Base-by-base conservation (phyloP, 2,329 filamentous ascomycete genomes). In the Purpureocillium lavendulum region DNA sequence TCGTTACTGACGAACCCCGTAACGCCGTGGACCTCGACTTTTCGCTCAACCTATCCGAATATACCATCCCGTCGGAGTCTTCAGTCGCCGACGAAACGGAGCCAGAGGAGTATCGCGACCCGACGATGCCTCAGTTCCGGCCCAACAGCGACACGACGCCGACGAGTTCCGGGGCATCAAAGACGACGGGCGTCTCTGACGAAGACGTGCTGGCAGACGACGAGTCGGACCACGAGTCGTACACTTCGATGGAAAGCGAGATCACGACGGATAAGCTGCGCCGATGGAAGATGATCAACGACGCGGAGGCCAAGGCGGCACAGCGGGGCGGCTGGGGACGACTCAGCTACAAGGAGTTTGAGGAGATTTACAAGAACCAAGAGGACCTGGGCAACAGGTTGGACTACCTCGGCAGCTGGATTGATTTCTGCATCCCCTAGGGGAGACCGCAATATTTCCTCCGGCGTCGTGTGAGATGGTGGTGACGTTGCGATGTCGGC, bases 331-430 rank as follows among this genome's bases (percentile, higher is more conserved):
- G 88, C 1, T 84, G 80, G 62, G 90, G 87, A 1, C 77, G 80
- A 53, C 66, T 97, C 35, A 84, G 65, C 54, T 89, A 82, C 48
- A 71, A 75, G 1, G 92, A 97, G 60, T 94, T 97, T 60, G 80
- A 86, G 52, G 66, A 67, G 30, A 80, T 82, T 36, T 87, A 92
- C 65, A 77, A 79, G 49, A 70, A 70, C n/a, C 73, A 80, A 46
- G 75, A 81, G 48, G 76, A 77, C 17, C 64, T 67, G 21, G 73
- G 71, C 12, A 77, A 79, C 54, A 66, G 82, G 39, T 70, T 89
- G 45, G 84, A 86, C 49, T 90, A 95, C 60, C 70, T 96, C 35
- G 86, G 86, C 43, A 86, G 79, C 52, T 97, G 90, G 90, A 86
- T 96, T 60, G 89, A 96, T 57, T 80, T 82, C 57, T 83, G 78